These are phyloP conservation scores for Sporothrix mexicana DNA, from an alignment of 2,329 filamentous ascomycete species.

Conservation along the genomic window DNA sequence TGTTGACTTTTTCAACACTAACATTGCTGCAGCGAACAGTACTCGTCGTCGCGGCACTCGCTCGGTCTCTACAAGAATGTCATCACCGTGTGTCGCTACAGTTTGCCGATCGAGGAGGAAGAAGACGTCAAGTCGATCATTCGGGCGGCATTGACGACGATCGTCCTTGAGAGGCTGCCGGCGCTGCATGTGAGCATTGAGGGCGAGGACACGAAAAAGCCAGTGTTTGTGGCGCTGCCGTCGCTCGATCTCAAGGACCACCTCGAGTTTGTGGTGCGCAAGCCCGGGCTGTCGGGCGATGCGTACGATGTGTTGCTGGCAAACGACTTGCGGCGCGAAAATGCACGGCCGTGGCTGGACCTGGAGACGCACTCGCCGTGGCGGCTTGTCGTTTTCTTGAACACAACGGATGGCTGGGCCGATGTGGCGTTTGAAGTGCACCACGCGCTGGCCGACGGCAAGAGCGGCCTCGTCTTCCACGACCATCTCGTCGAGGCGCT, in stretches of 20 bases:
- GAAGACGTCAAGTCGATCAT: slow-evolving; percentile 41
- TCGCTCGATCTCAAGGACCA: slow-evolving; percentile 53
- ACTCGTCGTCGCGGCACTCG: slow-evolving; percentile 53
- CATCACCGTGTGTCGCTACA: slow-evolving; percentile 53
- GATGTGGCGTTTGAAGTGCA: slow-evolving; percentile 58
- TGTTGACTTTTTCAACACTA: too few relatives aligned
- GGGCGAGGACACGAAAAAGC: slow-evolving; percentile 50
- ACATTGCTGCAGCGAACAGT: slow-evolving; percentile 49
- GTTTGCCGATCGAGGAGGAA: slow-evolving; percentile 27
- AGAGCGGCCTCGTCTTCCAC: slow-evolving; percentile 57
- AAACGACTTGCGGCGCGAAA: slow-evolving; percentile 47
- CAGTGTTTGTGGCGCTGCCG: slow-evolving; percentile 53
- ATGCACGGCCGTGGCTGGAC: slow-evolving; percentile 51
- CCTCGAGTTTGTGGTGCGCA: slow-evolving; percentile 45
- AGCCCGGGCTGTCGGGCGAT: slow-evolving; percentile 26
- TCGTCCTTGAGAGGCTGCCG: slow-evolving; percentile 54
- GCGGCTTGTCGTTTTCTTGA: slow-evolving; percentile 51
- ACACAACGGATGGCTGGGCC: slow-evolving; percentile 40
- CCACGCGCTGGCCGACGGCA: slow-evolving; percentile 60
- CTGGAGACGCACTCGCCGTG: slow-evolving; percentile 53
- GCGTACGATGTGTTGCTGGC: slow-evolving; percentile 46
- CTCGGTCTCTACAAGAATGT: slow-evolving; percentile 57
- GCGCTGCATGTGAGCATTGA: slow-evolving; percentile 57
- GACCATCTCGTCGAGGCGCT: slow-evolving; percentile 53
- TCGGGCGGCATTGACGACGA: slow-evolving; percentile 47